phyloP scores from a whole-genome alignment of 2,329 filamentous ascomycete genomes.

The Hypoxylon sp. region DNA sequence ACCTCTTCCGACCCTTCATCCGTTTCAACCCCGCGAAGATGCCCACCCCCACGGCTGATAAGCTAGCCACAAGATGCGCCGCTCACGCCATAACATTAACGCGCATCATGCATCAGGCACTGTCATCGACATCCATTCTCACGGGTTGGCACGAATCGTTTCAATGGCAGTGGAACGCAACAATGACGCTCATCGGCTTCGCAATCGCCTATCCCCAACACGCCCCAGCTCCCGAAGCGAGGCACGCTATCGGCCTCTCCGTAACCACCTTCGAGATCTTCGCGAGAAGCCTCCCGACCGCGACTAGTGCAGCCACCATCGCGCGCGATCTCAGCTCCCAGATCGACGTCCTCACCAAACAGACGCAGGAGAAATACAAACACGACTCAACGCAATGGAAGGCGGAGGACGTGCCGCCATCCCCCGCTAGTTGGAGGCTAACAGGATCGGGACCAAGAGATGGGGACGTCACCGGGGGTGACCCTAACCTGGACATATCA shows the following conservation, averaged over 20 bases:
- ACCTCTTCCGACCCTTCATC: slow-evolving; percentile 39
- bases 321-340: slow-evolving; percentile 31
- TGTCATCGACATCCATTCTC: slow-evolving; percentile 35
- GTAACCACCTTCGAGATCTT: slow-evolving; percentile 33
- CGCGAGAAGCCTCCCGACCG: slow-evolving; percentile 24
- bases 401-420: neutral
- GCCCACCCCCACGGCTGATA: slow-evolving; percentile 26
- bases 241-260: slow-evolving; percentile 26
- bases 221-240: slow-evolving; percentile 13
- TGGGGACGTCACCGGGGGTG: neutral
- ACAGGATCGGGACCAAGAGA: neutral
- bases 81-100: slow-evolving; percentile 32
- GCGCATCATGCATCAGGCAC: slow-evolving; percentile 36
- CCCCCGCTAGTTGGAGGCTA: slow-evolving; percentile 7
- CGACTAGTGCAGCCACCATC: slow-evolving; percentile 31
- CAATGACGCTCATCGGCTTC: slow-evolving; percentile 40
- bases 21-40: slow-evolving; percentile 21
- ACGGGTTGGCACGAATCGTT: slow-evolving; percentile 39
- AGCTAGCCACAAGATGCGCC: slow-evolving; percentile 25
- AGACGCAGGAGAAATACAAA: neutral
- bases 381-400: slow-evolving; percentile 11
- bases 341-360: slow-evolving; percentile 26
- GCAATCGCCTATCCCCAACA: slow-evolving; percentile 32
- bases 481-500: neutral
- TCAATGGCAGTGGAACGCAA: slow-evolving; percentile 42